These are phyloP conservation scores for Ogataea dorogensis DNA, from an alignment of 805 yeast genomes.

Conservation along the genomic window DNA sequence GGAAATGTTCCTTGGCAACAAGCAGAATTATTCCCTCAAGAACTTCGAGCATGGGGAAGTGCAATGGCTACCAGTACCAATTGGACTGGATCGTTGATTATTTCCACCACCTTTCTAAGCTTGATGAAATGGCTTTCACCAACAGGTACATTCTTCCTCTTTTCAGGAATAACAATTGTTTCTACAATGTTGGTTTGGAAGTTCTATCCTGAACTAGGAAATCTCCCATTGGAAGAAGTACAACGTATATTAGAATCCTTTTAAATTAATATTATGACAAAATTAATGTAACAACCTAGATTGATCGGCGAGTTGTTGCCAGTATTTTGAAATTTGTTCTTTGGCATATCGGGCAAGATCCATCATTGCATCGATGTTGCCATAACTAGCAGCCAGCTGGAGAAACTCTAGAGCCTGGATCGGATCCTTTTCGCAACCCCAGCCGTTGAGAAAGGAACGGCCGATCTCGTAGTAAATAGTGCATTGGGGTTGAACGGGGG, in stretches of 20 bases:
- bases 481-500: constrained; percentile 20
- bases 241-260: constrained; percentile 41
- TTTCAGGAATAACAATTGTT: constrained; percentile 44
- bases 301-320: constrained; percentile 5
- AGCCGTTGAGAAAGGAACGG: constrained; percentile 51
- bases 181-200: constrained; percentile 45
- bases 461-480: constrained; percentile 53
- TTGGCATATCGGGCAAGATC: constrained; percentile 40
- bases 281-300: constrained; percentile 1
- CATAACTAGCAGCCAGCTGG: constrained; percentile 65
- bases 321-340: constrained; percentile 1
- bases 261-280: not conserved
- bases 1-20: constrained; percentile 63
- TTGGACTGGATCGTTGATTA: constrained; percentile 55
- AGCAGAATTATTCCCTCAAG: constrained; percentile 54
- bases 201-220: constrained; percentile 51
- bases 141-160: constrained; percentile 47
- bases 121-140: constrained; percentile 53
- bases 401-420: constrained; percentile 54
- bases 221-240: constrained; percentile 53
- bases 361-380: constrained; percentile 66
- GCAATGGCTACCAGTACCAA: constrained; percentile 34
- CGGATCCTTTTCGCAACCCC: constrained; percentile 57
- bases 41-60: constrained; percentile 51
- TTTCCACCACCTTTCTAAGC: constrained; percentile 52